Evolutionary conservation across 2,329 filamentous ascomycete genomes (phyloP).

Genomic region (Claviceps sp.): DNA sequence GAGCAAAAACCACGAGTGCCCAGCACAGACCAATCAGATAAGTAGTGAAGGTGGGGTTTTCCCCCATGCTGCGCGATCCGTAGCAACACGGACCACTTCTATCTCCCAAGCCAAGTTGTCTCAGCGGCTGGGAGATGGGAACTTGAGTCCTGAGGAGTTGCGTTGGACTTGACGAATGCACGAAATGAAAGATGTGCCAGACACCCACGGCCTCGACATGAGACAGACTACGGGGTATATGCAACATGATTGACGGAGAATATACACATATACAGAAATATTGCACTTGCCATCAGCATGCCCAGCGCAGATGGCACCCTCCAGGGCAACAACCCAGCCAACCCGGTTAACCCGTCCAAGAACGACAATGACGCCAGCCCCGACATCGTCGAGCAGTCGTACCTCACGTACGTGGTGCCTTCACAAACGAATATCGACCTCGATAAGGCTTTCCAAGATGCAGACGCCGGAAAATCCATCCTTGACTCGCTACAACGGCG

Average conservation of each 20-base stretch:
- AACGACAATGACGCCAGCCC: constrained; percentile 12
- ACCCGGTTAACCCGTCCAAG: constrained; percentile 3
- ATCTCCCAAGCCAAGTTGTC: neutral
- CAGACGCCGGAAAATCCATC: constrained; percentile 29
- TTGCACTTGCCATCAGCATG: neutral
- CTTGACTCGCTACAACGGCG: constrained; percentile 48
- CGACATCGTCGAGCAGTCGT: constrained; percentile 42
- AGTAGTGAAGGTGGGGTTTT: neutral
- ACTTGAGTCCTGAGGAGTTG: too few relatives aligned
- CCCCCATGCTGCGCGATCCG: neutral
- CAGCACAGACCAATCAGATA: neutral
- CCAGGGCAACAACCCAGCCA: constrained; percentile 2
- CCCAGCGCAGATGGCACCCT: neutral
- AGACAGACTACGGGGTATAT: neutral
- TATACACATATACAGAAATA: constrained; percentile 9
- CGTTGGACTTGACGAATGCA: neutral
- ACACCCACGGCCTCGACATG: neutral
- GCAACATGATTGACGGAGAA: constrained; percentile 2
- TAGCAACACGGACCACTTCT: neutral
- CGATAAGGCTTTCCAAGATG: constrained; percentile 34
- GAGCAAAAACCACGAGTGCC: neutral
- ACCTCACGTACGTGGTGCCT: constrained; percentile 48
- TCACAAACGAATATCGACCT: constrained; percentile 40
- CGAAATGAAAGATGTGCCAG: neutral
- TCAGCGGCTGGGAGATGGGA: neutral